These are phyloP conservation scores for Micromonas pusilla DNA, from an alignment of 139 green algal species.

Conservation along the genomic window DNA sequence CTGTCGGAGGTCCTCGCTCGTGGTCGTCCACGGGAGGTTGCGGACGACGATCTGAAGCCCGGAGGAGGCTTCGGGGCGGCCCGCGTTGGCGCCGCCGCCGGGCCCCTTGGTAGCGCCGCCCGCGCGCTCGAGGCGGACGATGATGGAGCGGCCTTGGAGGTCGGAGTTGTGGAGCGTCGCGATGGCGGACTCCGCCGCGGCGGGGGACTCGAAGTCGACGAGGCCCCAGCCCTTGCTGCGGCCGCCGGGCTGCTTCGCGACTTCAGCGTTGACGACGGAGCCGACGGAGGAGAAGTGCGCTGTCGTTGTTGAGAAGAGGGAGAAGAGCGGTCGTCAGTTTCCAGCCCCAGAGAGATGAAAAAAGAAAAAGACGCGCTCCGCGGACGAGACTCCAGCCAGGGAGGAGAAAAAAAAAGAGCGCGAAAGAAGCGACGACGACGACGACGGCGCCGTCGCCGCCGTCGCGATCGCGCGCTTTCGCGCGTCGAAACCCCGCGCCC, in stretches of 20 bases:
- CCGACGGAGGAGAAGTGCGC: not conserved
- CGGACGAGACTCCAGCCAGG: not conserved
- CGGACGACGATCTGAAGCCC: conserved; percentile 21
- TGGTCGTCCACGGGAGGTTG: conserved; percentile 22
- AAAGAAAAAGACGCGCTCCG: too few relatives aligned
- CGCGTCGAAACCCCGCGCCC: too few relatives aligned
- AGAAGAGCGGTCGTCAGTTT: not conserved
- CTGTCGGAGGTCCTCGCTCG: conserved; percentile 17
- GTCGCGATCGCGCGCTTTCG: too few relatives aligned
- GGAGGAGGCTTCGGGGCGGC: not conserved
- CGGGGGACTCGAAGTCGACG: conserved; percentile 67
- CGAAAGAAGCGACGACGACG: too few relatives aligned
- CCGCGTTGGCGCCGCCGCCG: not conserved
- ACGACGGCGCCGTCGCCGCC: too few relatives aligned
- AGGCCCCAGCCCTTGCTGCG: conserved; percentile 57
- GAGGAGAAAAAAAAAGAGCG: not conserved
- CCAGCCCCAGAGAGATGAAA: too few relatives aligned
- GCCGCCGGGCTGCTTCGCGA: conserved; percentile 10
- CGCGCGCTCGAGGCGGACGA: conserved; percentile 51
- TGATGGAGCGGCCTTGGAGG: conserved; percentile 45
- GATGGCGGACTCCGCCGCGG: conserved; percentile 59
- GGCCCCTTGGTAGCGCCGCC: conserved; percentile 6
- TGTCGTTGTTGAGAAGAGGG: not conserved
- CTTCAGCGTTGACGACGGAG: not conserved
- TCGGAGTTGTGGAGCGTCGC: conserved; percentile 16